Conservation (phyloP, 1,139 yeast species). For the Saccharomyces pastorianus region DNA sequence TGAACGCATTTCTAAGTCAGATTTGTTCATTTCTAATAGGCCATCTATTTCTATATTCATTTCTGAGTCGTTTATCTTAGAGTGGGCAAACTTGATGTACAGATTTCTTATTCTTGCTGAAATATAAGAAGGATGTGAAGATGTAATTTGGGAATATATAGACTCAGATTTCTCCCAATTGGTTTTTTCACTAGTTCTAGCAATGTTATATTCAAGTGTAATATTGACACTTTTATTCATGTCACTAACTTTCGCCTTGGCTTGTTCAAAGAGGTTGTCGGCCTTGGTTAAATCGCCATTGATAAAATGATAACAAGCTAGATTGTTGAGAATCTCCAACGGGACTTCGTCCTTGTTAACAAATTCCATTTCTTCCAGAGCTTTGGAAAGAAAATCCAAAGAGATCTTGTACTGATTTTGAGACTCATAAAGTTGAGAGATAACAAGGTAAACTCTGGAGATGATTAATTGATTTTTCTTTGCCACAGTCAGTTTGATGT, state of each 20-base stretch:
- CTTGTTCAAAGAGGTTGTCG: constrained; percentile 43
- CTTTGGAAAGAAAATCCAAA: constrained; percentile 48
- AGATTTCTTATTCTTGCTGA: constrained; percentile 70
- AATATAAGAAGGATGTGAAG: constrained; percentile 61
- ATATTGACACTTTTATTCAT: constrained; percentile 33
- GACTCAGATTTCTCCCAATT: constrained; percentile 29
- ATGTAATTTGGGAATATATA: constrained; percentile 48
- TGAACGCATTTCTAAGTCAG: constrained; percentile 76
- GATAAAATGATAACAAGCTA: constrained; percentile 76
- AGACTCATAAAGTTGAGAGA: constrained; percentile 62
- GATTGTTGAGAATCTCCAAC: constrained; percentile 65
- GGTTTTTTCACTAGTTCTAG: constrained; percentile 50
- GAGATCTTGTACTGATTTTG: constrained; percentile 50
- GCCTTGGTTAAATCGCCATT: constrained; percentile 52
- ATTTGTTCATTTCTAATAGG: constrained; percentile 47
- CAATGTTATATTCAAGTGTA: constrained; percentile 52
- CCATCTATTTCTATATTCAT: constrained; percentile 42
- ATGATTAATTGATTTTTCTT: constrained; percentile 53
- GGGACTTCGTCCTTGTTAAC: constrained; percentile 44
- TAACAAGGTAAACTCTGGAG: constrained; percentile 58
- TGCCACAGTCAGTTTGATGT: constrained; percentile 53
- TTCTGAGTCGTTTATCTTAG: constrained; percentile 20
- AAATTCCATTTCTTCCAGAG: constrained; percentile 43
- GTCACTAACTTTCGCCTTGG: constrained; percentile 35
- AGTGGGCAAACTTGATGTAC: constrained; percentile 39